Conservation (phyloP, 257 asterid genomes). For the Przewalskia tangutica region DNA sequence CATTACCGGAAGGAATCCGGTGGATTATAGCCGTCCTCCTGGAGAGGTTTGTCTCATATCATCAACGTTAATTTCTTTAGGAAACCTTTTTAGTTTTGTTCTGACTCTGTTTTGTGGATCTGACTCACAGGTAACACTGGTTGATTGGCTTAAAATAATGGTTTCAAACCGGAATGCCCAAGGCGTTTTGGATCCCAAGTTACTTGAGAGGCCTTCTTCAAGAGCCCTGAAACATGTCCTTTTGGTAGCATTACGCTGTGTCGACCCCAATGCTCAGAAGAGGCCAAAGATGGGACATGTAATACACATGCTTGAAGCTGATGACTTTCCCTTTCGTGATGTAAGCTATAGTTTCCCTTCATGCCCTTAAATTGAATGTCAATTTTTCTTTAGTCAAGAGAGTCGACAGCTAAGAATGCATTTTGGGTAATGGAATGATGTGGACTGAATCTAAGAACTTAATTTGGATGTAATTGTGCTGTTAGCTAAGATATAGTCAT, state of each 20-base stretch:
- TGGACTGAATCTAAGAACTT: background rate
- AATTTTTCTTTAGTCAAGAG: background rate
- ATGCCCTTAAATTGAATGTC: background rate
- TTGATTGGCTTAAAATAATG: constrained; percentile 91
- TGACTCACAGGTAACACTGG: constrained; percentile 53
- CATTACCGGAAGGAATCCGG: constrained; percentile 73
- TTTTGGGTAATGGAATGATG: background rate
- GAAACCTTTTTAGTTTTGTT: background rate
- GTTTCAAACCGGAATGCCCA: constrained; percentile 70
- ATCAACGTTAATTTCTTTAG: background rate
- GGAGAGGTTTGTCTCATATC: constrained; percentile 47
- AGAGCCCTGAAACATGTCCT: constrained; percentile 76
- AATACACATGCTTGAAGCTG: constrained; percentile 87
- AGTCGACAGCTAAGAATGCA: background rate
- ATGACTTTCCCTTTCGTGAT: constrained; percentile 79
- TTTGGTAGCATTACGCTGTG: constrained; percentile 77
- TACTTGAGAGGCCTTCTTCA: constrained; percentile 64
- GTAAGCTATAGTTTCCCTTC: constrained; percentile 28
- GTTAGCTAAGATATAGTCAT: too few species aligned
- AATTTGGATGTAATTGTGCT: background rate
- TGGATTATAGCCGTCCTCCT: constrained; percentile 75
- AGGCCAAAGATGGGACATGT: constrained; percentile 95
- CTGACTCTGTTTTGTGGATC: background rate
- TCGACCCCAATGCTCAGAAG: constrained; percentile 74
- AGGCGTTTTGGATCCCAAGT: constrained; percentile 78